phyloP scores from a whole-genome alignment of 331 rosid species.

The Ulmus americana region DNA sequence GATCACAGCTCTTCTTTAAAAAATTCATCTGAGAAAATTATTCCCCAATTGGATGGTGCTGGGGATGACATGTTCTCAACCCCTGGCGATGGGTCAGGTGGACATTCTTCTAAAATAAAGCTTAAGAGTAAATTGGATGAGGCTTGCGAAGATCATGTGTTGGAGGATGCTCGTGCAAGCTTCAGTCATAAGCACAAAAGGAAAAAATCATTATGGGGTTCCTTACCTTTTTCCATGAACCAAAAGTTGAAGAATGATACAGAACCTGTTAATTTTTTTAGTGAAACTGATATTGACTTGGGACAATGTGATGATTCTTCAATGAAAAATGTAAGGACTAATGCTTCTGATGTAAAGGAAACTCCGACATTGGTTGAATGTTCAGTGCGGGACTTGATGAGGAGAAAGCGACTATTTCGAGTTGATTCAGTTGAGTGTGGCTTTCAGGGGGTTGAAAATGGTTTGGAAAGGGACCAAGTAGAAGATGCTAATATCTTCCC shows the following conservation, averaged over 20 bases:
- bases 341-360: slow-evolving; percentile 33
- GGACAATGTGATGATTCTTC: slow-evolving; percentile 28
- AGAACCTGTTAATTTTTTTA: slow-evolving; percentile 21
- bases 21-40: slow-evolving; percentile 32
- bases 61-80: slow-evolving; percentile 46
- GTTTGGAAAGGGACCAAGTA: slow-evolving; percentile 31
- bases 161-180: slow-evolving; percentile 31
- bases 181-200: slow-evolving; percentile 31
- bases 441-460: slow-evolving; percentile 33
- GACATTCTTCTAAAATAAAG: slow-evolving; percentile 33
- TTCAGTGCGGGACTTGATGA: slow-evolving; percentile 85
- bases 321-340: slow-evolving; percentile 22
- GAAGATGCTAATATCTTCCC: slow-evolving; percentile 26
- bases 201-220: slow-evolving; percentile 51
- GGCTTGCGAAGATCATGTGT: slow-evolving; percentile 27
- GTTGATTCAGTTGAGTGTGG: slow-evolving; percentile 36
- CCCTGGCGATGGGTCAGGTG: slow-evolving; percentile 39
- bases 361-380: slow-evolving; percentile 29
- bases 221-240: slow-evolving; percentile 52
- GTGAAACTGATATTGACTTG: slow-evolving; percentile 26
- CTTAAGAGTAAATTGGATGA: slow-evolving; percentile 27
- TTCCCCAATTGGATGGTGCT: slow-evolving; percentile 69
- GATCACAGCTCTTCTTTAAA: slow-evolving; percentile 25
- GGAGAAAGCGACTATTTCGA: slow-evolving; percentile 61
- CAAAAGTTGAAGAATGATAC: slow-evolving; percentile 29